Evolutionary conservation across 495 filamentous ascomycete species (phyloP), one percentile per base, ranked within the genome.

Genomic region (Xylaria cubensis): DNA sequence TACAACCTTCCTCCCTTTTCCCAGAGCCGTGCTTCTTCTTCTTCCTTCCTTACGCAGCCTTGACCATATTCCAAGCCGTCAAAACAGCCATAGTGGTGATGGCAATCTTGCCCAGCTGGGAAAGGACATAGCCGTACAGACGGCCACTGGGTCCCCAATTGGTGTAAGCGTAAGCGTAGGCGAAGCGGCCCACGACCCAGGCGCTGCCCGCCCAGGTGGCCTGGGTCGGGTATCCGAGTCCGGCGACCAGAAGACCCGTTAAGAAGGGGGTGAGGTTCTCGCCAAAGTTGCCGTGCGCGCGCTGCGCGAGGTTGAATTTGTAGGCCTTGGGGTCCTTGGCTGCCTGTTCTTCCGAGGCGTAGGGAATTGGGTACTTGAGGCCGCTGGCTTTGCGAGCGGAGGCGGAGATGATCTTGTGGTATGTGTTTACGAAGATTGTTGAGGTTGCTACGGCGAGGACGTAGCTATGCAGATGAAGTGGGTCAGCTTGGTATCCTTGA

Each of bases 271-370:
- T 75, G 21, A 88, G 79, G 77, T 91, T 91, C 80, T 94, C 92
- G 62, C 88, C 83, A 80, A 87, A 93, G 81, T 93, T 92, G 72
- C 81, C 77, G 83, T 94, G 92, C 6, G 92, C 89, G 66, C 92
- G 88, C 80, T 94, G 92, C 51, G 90, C 83, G 75, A 87, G 86
- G 84, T 89, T 85, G 77, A 86, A 86, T 50, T 73, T 67, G 70
- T 75, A 85, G 29, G 85, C 84, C 58, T 81, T 79, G 70, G 78
- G 75, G 72, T 86, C 89, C 75, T 90, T 90, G 44, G 87, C 87
- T 77, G 89, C 85, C 44, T 84, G 80, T 74, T 88, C 89, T 41
- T 86, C 64, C 44, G 82, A 87, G 39, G 89, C 92, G 76, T 93
- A 94, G 76, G 83, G 69, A 78, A 86, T 89, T 10, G 92, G 92